Conservation (phyloP, 371 early-diverging fungal genomes). For the Gilbertella persicaria region DNA sequence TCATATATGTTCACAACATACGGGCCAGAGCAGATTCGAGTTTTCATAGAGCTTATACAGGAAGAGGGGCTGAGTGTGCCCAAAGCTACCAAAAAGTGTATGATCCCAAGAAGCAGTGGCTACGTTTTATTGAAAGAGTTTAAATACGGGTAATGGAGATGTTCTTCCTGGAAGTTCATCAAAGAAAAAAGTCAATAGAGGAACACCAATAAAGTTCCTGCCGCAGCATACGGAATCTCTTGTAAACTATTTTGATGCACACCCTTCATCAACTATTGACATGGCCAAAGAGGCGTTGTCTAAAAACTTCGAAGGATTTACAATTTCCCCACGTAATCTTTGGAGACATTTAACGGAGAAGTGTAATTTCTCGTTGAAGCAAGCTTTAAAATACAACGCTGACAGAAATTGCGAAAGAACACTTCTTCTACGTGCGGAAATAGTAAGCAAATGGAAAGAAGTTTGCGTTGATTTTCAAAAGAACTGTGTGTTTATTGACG, state of each 20-base stretch:
- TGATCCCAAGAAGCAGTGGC: conserved; percentile 13
- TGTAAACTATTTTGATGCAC: conserved; percentile 7
- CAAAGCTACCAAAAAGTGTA: conserved; percentile 13
- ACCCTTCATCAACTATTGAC: conserved; percentile 13
- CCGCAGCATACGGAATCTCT: conserved; percentile 11
- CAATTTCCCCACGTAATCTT: conserved; percentile 9
- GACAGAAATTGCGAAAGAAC: conserved; percentile 9
- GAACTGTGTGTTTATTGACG: conserved; percentile 15
- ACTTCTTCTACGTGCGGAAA: conserved; percentile 9
- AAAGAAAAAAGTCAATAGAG: conserved; percentile 19
- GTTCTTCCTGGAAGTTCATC: conserved; percentile 7
- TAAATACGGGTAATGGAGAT: conserved; percentile 12
- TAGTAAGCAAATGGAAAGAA: conserved; percentile 12
- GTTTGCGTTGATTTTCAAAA: conserved; percentile 10
- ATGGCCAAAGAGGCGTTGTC: conserved; percentile 14
- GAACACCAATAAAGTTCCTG: conserved; percentile 11
- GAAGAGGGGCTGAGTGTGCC: conserved; percentile 19
- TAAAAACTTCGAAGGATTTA: conserved; percentile 4
- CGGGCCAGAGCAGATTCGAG: conserved; percentile 8
- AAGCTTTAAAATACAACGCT: conserved; percentile 2
- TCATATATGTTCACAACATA: too few species aligned
- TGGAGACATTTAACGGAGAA: conserved; percentile 14
- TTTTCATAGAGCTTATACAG: conserved; percentile 17
- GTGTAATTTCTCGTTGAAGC: conserved; percentile 8
- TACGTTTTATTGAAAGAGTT: conserved; percentile 15